phyloP scores from a whole-genome alignment of 257 asterid species.

The Ajuga chamaepitys region DNA sequence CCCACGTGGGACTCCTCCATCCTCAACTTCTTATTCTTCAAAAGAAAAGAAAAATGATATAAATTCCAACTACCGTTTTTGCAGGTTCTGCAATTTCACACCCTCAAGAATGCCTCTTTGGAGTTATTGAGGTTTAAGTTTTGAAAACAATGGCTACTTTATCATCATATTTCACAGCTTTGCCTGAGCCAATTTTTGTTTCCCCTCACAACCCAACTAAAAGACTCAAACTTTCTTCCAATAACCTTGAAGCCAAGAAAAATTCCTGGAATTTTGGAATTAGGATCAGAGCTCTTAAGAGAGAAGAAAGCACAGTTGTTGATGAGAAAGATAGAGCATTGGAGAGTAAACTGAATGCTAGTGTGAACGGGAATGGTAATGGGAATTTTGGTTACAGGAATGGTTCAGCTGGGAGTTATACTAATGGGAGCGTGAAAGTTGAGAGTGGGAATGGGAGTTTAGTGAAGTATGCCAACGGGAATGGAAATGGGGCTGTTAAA shows the following conservation, averaged over 20 bases:
- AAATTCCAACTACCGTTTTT: neutral
- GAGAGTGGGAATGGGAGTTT: slow-evolving; percentile 35
- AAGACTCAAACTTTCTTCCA: slow-evolving; percentile 26
- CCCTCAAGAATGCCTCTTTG: slow-evolving; percentile 1
- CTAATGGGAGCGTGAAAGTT: slow-evolving; percentile 18
- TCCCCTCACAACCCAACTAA: slow-evolving; percentile 29
- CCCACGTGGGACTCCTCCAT: slow-evolving; percentile 26
- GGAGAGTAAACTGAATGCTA: slow-evolving; percentile 29
- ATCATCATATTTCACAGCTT: slow-evolving; percentile 22
- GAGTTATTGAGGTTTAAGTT: slow-evolving; percentile 10
- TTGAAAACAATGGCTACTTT: slow-evolving; percentile 34
- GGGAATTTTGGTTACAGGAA: slow-evolving; percentile 19
- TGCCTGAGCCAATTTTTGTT: slow-evolving; percentile 30
- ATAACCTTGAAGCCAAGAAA: neutral
- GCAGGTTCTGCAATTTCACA: neutral
- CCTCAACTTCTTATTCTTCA: slow-evolving; percentile 26
- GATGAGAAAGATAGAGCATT: slow-evolving; percentile 40
- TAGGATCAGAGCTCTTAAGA: slow-evolving; percentile 26
- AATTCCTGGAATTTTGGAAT: slow-evolving; percentile 8
- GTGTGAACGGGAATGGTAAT: slow-evolving; percentile 36
- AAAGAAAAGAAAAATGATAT: neutral
- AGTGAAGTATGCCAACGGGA: slow-evolving; percentile 45
- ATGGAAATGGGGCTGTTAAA: slow-evolving; percentile 28
- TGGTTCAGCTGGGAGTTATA: slow-evolving; percentile 16
- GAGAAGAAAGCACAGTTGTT: slow-evolving; percentile 37